These are phyloP conservation scores for Lipomyces yamadae DNA, from an alignment of 805 yeast genomes.

Conservation along the genomic window DNA sequence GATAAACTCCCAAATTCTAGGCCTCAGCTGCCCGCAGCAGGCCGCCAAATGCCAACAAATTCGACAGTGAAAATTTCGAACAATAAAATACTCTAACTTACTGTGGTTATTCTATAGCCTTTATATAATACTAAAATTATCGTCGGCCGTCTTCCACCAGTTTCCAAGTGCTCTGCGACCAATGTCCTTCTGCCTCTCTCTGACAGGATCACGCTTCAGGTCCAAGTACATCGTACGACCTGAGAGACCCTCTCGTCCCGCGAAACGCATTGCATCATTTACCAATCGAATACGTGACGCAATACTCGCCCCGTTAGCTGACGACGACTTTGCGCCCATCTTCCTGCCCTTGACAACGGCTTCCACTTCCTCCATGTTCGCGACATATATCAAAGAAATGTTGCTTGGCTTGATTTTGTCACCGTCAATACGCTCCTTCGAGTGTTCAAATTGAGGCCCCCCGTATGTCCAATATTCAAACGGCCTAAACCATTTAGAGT, in stretches of 20 bases:
- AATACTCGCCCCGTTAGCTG: constrained; percentile 37
- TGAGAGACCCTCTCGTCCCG: constrained; percentile 9
- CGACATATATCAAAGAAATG: constrained; percentile 39
- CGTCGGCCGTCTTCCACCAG: constrained; percentile 37
- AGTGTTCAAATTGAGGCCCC: constrained; percentile 24
- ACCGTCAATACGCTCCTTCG: constrained; percentile 15
- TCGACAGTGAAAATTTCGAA: background rate
- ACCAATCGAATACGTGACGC: constrained; percentile 32
- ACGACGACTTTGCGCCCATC: constrained; percentile 40
- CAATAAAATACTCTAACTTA: background rate
- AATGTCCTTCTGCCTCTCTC: constrained; percentile 23
- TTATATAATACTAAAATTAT: constrained; percentile 28
- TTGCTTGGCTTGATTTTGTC: constrained; percentile 33
- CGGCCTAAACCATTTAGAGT: constrained; percentile 12
- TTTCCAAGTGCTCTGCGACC: constrained; percentile 27
- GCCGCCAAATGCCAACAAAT: too few relatives aligned
- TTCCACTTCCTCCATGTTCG: constrained; percentile 34
- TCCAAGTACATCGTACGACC: constrained; percentile 17
- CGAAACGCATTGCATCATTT: constrained; percentile 15
- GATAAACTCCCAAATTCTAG: background rate
- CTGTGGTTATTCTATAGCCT: background rate
- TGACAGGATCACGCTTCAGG: constrained; percentile 18
- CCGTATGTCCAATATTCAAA: constrained; percentile 27
- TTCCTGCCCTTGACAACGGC: constrained; percentile 40
- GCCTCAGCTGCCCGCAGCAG: background rate